phyloP scores from a whole-genome alignment of 2,329 filamentous ascomycete species.

The Diaporthe capsici region DNA sequence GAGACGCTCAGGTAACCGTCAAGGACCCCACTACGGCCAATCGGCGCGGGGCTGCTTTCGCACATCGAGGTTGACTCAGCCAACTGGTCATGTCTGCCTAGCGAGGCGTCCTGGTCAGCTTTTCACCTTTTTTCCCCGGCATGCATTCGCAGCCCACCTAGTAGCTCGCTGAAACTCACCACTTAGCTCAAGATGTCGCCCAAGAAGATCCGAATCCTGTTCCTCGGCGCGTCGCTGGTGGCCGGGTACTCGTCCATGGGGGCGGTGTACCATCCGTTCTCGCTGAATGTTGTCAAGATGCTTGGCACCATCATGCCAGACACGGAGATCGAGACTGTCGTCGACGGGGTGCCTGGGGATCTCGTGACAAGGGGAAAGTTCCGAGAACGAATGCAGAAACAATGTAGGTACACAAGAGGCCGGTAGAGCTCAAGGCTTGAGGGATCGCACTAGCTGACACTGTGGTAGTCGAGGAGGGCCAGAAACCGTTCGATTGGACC shows the following conservation, averaged over 20 bases:
- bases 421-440: neutral
- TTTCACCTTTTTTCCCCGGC: neutral
- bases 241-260: constrained; percentile 36
- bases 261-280: constrained; percentile 33
- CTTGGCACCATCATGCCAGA: constrained; percentile 32
- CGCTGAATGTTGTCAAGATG: constrained; percentile 34
- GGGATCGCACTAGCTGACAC: neutral
- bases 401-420: constrained; percentile 43
- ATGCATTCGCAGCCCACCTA: neutral
- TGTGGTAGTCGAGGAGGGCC: constrained; percentile 32
- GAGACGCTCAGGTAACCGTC: neutral
- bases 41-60: constrained; percentile 1
- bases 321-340: constrained; percentile 32
- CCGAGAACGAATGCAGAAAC: constrained; percentile 44
- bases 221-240: constrained; percentile 36
- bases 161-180: neutral
- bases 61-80: constrained; percentile 5
- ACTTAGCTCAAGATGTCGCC: neutral
- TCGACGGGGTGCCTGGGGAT: constrained; percentile 49
- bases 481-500: constrained; percentile 67
- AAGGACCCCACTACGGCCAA: neutral
- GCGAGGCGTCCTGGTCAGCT: neutral
- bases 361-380: constrained; percentile 45
- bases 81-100: constrained; percentile 19
- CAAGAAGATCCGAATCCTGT: constrained; percentile 35